Conservation (phyloP, 306 rosid genomes). For the Benincasa hispida region DNA sequence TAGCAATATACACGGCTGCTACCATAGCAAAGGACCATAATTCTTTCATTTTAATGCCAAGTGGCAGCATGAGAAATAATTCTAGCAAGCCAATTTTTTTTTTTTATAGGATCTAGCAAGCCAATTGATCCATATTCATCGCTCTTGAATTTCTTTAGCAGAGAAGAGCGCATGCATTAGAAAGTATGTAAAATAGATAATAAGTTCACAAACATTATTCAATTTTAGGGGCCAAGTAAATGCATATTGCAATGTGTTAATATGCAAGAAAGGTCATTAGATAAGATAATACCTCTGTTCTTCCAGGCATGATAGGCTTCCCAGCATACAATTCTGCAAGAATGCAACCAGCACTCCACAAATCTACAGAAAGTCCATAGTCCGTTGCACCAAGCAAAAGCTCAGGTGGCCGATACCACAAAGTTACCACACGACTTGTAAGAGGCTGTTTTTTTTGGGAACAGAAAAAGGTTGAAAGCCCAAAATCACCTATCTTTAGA, state of each 20-base stretch:
- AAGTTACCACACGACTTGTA: conserved; percentile 83
- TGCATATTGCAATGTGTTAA: neutral
- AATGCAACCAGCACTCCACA: conserved; percentile 92
- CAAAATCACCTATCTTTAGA: conserved; percentile 78
- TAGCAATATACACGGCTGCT: too few species aligned
- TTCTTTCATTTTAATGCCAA: neutral
- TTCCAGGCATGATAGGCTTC: conserved; percentile 79
- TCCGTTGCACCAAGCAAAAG: conserved; percentile 71
- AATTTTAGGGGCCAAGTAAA: neutral
- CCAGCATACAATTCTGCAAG: conserved; percentile 74
- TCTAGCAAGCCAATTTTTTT: neutral
- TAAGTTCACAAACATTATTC: neutral
- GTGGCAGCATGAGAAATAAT: neutral
- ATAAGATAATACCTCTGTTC: conserved; percentile 62
- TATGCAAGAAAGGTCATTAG: conserved; percentile 6
- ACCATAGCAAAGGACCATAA: neutral
- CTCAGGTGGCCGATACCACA: conserved; percentile 93
- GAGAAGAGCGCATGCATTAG: neutral
- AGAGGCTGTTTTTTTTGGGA: conserved; percentile 46
- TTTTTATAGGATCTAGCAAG: too few species aligned
- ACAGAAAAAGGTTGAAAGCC: conserved; percentile 47
- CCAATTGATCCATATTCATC: neutral
- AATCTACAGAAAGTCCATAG: conserved; percentile 62
- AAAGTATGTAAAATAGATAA: neutral
- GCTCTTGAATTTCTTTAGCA: neutral